Evolutionary conservation across 108 stramenopile species (phyloP).

Genomic region (Craspedostauros australis): DNA sequence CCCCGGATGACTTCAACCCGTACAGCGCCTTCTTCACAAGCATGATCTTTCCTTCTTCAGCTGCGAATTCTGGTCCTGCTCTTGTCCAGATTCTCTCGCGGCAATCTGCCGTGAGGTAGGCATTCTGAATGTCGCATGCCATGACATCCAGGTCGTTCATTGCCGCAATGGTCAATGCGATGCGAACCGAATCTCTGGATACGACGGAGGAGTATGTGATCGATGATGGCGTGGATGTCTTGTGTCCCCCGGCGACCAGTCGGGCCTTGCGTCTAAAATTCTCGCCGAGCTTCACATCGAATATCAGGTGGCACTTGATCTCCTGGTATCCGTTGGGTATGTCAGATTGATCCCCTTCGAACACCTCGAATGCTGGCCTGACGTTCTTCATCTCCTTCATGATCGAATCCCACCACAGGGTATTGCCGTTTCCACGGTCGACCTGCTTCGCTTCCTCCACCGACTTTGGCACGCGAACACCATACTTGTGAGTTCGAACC

Average conservation of each 20-base stretch:
- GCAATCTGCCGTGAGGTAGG: constrained; percentile 22
- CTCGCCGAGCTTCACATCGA: constrained; percentile 27
- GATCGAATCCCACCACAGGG: constrained; percentile 32
- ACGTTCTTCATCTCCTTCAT: constrained; percentile 47
- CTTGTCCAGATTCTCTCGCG: constrained; percentile 23
- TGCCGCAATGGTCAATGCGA: constrained; percentile 37
- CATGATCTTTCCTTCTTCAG: constrained; percentile 14
- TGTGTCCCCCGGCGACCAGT: constrained; percentile 33
- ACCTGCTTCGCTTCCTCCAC: constrained; percentile 30
- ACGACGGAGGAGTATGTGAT: constrained; percentile 38
- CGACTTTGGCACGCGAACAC: constrained; percentile 27
- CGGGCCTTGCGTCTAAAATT: constrained; percentile 25
- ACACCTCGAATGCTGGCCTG: too few species aligned
- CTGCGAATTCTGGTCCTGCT: constrained; percentile 24
- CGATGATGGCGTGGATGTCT: constrained; percentile 20
- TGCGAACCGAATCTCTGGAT: constrained; percentile 33
- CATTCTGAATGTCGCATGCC: constrained; percentile 35
- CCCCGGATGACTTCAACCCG: constrained; percentile 22
- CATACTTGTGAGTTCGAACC: constrained; percentile 48
- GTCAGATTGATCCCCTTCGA: constrained; percentile 8
- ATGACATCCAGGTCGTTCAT: constrained; percentile 23
- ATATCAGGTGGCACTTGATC: constrained; percentile 38
- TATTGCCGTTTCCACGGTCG: constrained; percentile 27
- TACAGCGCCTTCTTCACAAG: constrained; percentile 33
- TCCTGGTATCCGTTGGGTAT: constrained; percentile 31